Evolutionary conservation across 2,329 filamentous ascomycete species (phyloP).

Genomic region (Colletotrichum echinochloae): DNA sequence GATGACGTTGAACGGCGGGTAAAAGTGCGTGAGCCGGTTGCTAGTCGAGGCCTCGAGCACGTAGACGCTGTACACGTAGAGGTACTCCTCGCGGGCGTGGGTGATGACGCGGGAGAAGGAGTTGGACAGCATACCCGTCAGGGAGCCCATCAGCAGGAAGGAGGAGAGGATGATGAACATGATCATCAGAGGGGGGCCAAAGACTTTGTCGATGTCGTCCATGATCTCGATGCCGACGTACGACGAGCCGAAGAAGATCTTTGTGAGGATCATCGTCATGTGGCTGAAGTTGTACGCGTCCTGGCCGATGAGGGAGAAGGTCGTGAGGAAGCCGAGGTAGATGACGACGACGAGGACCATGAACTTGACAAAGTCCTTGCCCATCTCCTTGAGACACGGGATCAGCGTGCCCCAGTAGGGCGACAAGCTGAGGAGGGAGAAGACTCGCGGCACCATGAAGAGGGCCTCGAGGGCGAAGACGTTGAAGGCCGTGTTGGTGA

Average conservation of each 20-base stretch:
- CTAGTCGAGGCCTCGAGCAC: slow-evolving; percentile 75
- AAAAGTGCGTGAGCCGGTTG: slow-evolving; percentile 77
- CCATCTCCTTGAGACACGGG: slow-evolving; percentile 93
- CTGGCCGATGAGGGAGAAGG: slow-evolving; percentile 82
- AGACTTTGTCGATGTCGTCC: slow-evolving; percentile 68
- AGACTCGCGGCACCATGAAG: slow-evolving; percentile 90
- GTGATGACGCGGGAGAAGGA: slow-evolving; percentile 75
- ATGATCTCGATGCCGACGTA: slow-evolving; percentile 80
- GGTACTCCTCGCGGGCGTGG: slow-evolving; percentile 78
- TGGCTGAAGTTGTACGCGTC: slow-evolving; percentile 72
- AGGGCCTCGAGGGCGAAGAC: slow-evolving; percentile 90
- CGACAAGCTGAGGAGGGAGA: slow-evolving; percentile 86
- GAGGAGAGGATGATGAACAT: slow-evolving; percentile 83
- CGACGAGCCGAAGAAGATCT: slow-evolving; percentile 84
- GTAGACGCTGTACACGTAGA: slow-evolving; percentile 79
- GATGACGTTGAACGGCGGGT: slow-evolving; percentile 79
- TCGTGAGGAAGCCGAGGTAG: slow-evolving; percentile 90
- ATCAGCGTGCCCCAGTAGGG: slow-evolving; percentile 93
- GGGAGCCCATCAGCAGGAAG: slow-evolving; percentile 81
- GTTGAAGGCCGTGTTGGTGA: slow-evolving; percentile 87
- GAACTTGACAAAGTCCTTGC: slow-evolving; percentile 91
- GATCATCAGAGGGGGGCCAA: slow-evolving; percentile 73
- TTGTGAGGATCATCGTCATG: slow-evolving; percentile 82
- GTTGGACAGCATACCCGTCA: slow-evolving; percentile 84
- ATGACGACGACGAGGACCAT: slow-evolving; percentile 82